phyloP scores from a whole-genome alignment of 208 protist genomes.

The Acanthamoeba triangularis region DNA sequence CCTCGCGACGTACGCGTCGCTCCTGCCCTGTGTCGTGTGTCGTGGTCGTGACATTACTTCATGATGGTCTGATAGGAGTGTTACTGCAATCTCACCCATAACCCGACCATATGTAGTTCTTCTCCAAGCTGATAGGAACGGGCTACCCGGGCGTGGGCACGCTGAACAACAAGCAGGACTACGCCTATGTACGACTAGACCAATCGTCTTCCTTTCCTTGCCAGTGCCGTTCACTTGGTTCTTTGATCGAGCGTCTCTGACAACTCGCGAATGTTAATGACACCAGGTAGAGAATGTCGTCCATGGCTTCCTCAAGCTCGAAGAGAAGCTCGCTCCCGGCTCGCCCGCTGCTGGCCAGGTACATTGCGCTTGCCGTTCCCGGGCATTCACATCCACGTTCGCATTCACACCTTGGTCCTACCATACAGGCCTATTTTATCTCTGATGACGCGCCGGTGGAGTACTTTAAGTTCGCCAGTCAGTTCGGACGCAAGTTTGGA shows the following conservation, averaged over 20 bases:
- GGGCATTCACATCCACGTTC: neutral
- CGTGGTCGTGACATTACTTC: neutral
- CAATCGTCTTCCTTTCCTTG: too few relatives aligned
- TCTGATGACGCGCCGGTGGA: neutral
- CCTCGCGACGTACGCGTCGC: neutral
- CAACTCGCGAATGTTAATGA: neutral
- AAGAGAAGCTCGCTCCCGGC: neutral
- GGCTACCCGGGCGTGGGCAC: conserved; percentile 13
- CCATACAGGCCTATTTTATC: conserved; percentile 8
- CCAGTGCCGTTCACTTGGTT: too few relatives aligned
- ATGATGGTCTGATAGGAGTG: too few relatives aligned
- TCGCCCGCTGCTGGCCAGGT: conserved; percentile 49
- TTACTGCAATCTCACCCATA: too few relatives aligned
- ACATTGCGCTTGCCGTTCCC: neutral
- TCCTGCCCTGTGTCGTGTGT: neutral
- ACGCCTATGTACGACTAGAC: conserved; percentile 3
- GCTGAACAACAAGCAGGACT: conserved; percentile 38
- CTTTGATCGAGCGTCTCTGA: too few relatives aligned
- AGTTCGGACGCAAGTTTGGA: neutral
- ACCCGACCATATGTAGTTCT: neutral
- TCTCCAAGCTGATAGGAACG: conserved; percentile 4
- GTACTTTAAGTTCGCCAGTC: neutral
- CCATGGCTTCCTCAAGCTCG: conserved; percentile 36
- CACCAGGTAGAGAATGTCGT: conserved; percentile 12
- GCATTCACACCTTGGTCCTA: neutral